Conservation (phyloP, 2,329 filamentous ascomycete genomes). For the Podosphaera fusca region DNA sequence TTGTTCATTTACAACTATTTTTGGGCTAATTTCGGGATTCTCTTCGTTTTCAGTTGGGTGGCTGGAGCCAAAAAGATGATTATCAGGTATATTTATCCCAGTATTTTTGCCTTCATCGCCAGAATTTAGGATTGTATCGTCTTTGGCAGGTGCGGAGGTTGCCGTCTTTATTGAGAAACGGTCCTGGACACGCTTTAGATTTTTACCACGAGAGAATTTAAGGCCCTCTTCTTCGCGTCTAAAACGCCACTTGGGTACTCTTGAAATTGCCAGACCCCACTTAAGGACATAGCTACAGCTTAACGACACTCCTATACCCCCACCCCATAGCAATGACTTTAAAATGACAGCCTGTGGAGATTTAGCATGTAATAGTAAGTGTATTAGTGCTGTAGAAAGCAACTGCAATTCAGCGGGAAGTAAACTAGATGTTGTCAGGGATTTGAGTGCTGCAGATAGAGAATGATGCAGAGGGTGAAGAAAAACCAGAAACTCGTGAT, state of each 20-base stretch:
- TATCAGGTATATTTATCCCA: too few relatives aligned
- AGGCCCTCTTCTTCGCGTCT: constrained; percentile 20
- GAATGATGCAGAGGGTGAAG: constrained; percentile 70
- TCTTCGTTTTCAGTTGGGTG: too few relatives aligned
- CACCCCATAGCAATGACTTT: constrained; percentile 63
- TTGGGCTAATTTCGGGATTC: too few relatives aligned
- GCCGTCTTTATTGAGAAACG: too few relatives aligned
- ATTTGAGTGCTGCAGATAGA: constrained; percentile 48
- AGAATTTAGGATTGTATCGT: too few relatives aligned
- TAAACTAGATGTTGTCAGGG: constrained; percentile 72
- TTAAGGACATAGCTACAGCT: constrained; percentile 50
- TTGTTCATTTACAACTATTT: too few relatives aligned
- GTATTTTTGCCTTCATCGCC: too few relatives aligned
- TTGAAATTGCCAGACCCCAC: constrained; percentile 67
- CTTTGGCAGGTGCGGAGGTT: too few relatives aligned
- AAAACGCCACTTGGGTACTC: constrained; percentile 83
- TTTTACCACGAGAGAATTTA: neutral
- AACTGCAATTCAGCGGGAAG: constrained; percentile 72
- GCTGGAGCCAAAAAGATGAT: too few relatives aligned
- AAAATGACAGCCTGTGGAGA: constrained; percentile 72
- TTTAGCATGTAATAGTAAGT: constrained; percentile 50
- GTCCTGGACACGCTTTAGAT: too few relatives aligned
- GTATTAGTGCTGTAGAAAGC: constrained; percentile 60
- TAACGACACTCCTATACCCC: constrained; percentile 56
- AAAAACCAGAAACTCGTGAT: constrained; percentile 21